These are phyloP conservation scores for Amphirosellinia nigrospora DNA, from an alignment of 495 filamentous ascomycete species.

Conservation along the genomic window DNA sequence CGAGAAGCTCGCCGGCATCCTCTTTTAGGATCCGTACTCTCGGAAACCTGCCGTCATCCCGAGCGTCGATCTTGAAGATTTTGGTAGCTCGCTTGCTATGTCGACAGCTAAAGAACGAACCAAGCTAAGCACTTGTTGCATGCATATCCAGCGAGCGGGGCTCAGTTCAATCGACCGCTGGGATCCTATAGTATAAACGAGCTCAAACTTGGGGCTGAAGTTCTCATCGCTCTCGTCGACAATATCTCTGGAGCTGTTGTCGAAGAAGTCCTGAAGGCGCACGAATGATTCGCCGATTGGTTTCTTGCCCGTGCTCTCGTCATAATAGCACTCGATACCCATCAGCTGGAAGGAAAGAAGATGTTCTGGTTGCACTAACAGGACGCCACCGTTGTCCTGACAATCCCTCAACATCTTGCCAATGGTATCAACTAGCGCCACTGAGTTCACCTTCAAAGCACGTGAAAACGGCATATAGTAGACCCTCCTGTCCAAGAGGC, in stretches of 20 bases:
- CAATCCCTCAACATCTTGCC: slow-evolving; percentile 54
- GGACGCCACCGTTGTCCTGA: slow-evolving; percentile 52
- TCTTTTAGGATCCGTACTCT: slow-evolving; percentile 49
- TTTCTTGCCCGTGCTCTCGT: not conserved
- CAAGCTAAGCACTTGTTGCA: slow-evolving; percentile 61
- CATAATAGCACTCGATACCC: slow-evolving; percentile 59
- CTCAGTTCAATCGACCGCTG: slow-evolving; percentile 61
- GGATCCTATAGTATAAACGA: slow-evolving; percentile 71
- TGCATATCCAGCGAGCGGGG: slow-evolving; percentile 64
- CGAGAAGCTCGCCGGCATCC: slow-evolving; percentile 41
- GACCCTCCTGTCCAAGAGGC: slow-evolving; percentile 62
- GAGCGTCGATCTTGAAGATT: slow-evolving; percentile 47
- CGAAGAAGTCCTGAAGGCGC: slow-evolving; percentile 49
- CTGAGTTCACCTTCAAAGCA: slow-evolving; percentile 41
- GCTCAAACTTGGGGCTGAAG: slow-evolving; percentile 63
- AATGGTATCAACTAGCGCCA: slow-evolving; percentile 40
- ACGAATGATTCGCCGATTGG: slow-evolving; percentile 46
- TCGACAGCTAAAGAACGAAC: slow-evolving; percentile 40
- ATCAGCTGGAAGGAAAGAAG: slow-evolving; percentile 72
- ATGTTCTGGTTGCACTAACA: slow-evolving; percentile 72
- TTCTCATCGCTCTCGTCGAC: slow-evolving; percentile 74
- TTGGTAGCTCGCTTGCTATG: slow-evolving; percentile 35
- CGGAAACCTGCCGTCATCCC: slow-evolving; percentile 47
- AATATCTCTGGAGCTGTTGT: slow-evolving; percentile 55
- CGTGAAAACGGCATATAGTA: slow-evolving; percentile 70